A percentile compares a stretch with the other conserved stretches of the same genome.
Evolutionary conservation across 2,329 filamentous ascomycete genomes (phyloP).

Genomic region (Pseudomassariella vexata): DNA sequence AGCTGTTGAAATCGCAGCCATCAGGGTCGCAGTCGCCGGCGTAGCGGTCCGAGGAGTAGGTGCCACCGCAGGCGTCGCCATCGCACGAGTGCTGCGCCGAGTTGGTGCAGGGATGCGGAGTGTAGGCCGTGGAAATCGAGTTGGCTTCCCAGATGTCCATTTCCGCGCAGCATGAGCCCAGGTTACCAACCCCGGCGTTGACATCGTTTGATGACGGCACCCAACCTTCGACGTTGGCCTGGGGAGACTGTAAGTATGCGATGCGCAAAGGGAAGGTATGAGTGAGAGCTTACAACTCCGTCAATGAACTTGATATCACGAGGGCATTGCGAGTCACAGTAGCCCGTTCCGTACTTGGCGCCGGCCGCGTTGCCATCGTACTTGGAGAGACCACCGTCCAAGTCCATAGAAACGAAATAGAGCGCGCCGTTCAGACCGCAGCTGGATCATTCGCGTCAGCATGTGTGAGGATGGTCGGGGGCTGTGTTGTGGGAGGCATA

Average conservation of each 20-base stretch:
- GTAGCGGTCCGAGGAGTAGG: conserved; percentile 43
- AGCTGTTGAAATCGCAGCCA: conserved; percentile 61
- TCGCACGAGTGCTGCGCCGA: conserved; percentile 40
- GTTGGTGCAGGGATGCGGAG: conserved; percentile 52
- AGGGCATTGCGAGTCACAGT: conserved; percentile 45
- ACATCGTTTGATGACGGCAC: conserved; percentile 38
- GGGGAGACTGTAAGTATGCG: background rate
- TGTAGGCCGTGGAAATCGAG: conserved; percentile 50
- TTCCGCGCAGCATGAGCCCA: conserved; percentile 51
- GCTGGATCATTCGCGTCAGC: conserved; percentile 5
- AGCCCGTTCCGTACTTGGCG: conserved; percentile 52
- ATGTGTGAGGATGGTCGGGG: no score
- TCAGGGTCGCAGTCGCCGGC: conserved; percentile 56
- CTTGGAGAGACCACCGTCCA: conserved; percentile 42
- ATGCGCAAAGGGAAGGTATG: background rate
- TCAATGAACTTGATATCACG: conserved; percentile 46
- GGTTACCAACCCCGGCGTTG: conserved; percentile 40
- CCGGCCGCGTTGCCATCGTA: conserved; percentile 37
- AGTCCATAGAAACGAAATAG: conserved; percentile 51
- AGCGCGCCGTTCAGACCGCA: conserved; percentile 61
- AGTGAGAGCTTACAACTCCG: conserved; percentile 22
- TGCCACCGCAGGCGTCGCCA: conserved; percentile 39
- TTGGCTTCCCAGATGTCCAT: conserved; percentile 61
- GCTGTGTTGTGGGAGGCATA: conserved; percentile 13
- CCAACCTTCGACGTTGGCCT: conserved; percentile 42